phyloP scores from a whole-genome alignment of 2,329 filamentous ascomycete genomes.

The Plenodomus biglobosus region DNA sequence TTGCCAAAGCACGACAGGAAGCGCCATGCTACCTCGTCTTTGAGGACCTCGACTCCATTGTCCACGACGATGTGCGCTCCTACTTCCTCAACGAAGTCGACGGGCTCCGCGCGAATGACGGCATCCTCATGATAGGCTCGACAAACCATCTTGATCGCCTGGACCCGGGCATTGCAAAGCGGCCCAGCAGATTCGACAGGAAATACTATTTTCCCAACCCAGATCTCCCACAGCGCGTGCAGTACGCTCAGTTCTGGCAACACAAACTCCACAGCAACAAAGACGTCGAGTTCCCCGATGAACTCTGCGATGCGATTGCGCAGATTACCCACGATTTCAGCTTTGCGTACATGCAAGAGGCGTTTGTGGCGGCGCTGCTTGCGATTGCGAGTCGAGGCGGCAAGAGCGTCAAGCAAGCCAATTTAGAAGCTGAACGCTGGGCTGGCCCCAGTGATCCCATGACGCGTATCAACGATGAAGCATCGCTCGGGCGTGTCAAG shows the following conservation, averaged over 20 bases:
- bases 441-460: slow-evolving; percentile 34
- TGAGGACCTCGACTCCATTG: slow-evolving; percentile 70
- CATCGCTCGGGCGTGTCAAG: slow-evolving; percentile 2
- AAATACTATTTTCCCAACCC: slow-evolving; percentile 52
- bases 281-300: slow-evolving; percentile 46
- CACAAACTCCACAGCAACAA: slow-evolving; percentile 43
- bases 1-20: slow-evolving; percentile 58
- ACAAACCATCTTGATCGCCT: slow-evolving; percentile 67
- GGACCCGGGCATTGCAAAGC: slow-evolving; percentile 62
- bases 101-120: slow-evolving; percentile 68
- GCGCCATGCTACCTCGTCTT: slow-evolving; percentile 72
- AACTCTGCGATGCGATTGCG: slow-evolving; percentile 44
- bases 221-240: slow-evolving; percentile 40
- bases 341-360: slow-evolving; percentile 52
- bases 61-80: slow-evolving; percentile 61
- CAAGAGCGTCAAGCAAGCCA: slow-evolving; percentile 10
- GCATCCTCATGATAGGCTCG: slow-evolving; percentile 68
- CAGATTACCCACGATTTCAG: slow-evolving; percentile 49
- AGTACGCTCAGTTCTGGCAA: slow-evolving; percentile 52
- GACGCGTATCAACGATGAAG: slow-evolving; percentile 7
- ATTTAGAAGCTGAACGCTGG: slow-evolving; percentile 19
- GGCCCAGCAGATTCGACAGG: slow-evolving; percentile 51
- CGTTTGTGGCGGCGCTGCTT: slow-evolving; percentile 46
- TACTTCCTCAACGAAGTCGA: slow-evolving; percentile 76
- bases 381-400: slow-evolving; percentile 35